These are phyloP conservation scores for Eucalyptus camaldulensis DNA, from an alignment of 345 rosid genomes.

Conservation along the genomic window DNA sequence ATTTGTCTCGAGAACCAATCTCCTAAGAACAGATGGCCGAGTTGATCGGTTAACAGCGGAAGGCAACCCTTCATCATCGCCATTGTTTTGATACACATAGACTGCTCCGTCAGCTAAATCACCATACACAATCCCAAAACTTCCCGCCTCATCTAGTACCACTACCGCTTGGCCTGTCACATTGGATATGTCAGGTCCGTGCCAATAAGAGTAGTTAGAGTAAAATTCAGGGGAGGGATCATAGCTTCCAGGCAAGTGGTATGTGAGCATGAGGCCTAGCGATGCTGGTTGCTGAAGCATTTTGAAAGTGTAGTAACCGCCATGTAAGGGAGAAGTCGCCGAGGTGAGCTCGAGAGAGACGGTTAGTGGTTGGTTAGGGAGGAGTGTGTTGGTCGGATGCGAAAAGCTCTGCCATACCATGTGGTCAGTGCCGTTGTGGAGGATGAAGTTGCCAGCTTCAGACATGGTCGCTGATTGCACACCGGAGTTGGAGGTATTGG, in stretches of 20 bases:
- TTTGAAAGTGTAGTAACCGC: conserved; percentile 63
- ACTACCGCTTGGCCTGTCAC: conserved; percentile 78
- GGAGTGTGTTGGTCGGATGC: conserved; percentile 76
- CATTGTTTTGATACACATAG: conserved; percentile 69
- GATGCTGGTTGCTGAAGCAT: conserved; percentile 86
- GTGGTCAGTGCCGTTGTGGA: conserved; percentile 17
- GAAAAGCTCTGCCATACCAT: conserved; percentile 69
- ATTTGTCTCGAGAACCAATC: conserved; percentile 61
- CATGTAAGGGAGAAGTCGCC: conserved; percentile 21
- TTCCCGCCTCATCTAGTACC: conserved; percentile 61
- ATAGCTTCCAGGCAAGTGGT: conserved; percentile 21
- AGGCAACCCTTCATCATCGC: conserved; percentile 28
- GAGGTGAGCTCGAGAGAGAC: conserved; percentile 52
- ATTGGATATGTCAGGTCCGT: conserved; percentile 77
- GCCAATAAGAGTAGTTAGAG: conserved; percentile 72
- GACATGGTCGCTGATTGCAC: conserved; percentile 39
- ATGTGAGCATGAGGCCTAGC: conserved; percentile 66
- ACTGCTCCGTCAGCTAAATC: conserved; percentile 66
- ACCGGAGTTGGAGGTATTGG: conserved; percentile 60
- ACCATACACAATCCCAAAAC: conserved; percentile 79
- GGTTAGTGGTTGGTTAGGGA: conserved; percentile 73
- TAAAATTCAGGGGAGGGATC: conserved; percentile 12
- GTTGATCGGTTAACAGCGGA: conserved; percentile 18
- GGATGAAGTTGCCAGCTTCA: conserved; percentile 82
- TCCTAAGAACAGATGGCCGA: conserved; percentile 23